phyloP scores from a whole-genome alignment of 2,329 filamentous ascomycete genomes.

The Cladophialophora exuberans region DNA sequence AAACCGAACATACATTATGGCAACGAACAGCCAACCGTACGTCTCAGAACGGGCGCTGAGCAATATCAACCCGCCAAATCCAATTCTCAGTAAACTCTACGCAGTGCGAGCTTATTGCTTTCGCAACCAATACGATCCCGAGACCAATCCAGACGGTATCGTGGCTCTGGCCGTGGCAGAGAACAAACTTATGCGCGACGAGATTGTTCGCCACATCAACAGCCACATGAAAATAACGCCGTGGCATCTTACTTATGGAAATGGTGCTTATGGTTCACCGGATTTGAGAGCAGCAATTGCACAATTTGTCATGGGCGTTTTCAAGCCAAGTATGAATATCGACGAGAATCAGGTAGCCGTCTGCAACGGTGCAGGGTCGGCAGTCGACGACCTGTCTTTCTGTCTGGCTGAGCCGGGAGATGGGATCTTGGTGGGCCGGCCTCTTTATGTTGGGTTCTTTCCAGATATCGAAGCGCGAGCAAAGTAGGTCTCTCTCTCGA shows the following conservation, averaged over 20 bases:
- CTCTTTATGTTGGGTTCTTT: constrained; percentile 54
- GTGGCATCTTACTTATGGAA: constrained; percentile 41
- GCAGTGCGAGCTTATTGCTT: constrained; percentile 27
- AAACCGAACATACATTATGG: neutral
- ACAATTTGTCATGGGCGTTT: constrained; percentile 38
- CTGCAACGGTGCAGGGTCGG: constrained; percentile 36
- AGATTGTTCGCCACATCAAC: constrained; percentile 27
- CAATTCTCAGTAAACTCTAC: constrained; percentile 15
- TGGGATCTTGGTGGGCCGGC: constrained; percentile 50
- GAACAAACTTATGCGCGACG: constrained; percentile 30
- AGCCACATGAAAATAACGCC: constrained; percentile 21
- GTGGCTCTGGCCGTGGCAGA: constrained; percentile 29
- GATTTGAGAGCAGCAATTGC: constrained; percentile 36
- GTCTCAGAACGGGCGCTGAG: constrained; percentile 21
- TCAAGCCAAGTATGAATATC: constrained; percentile 36
- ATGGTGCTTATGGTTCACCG: constrained; percentile 38
- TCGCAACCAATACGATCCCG: constrained; percentile 27
- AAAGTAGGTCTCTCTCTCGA: constrained; percentile 8
- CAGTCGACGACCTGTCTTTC: constrained; percentile 48
- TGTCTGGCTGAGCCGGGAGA: constrained; percentile 49
- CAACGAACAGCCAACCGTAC: neutral
- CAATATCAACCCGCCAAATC: constrained; percentile 11
- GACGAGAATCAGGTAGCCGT: constrained; percentile 36
- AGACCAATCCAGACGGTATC: constrained; percentile 24
- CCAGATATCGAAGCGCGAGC: constrained; percentile 53